Base-by-base conservation (phyloP, 2,329 filamentous ascomycete genomes). In the Calonectria pteridis region DNA sequence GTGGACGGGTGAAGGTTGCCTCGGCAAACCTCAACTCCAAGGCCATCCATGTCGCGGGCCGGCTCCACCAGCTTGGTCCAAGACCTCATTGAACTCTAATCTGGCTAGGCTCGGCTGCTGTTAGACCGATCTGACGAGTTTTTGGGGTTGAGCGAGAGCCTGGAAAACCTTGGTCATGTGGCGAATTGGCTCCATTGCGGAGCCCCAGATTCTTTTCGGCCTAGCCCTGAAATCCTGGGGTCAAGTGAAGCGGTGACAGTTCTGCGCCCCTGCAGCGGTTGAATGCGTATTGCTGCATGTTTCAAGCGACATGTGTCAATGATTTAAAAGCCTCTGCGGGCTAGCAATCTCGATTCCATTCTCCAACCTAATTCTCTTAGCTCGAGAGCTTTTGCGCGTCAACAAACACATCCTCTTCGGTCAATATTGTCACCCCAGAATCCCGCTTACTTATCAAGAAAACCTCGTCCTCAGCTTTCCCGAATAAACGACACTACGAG, bases 101-200 rank as follows among this genome's bases (percentile, higher is more conserved):
- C 29, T 16, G 55, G n/a, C 55, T 62, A 26, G 55, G 55, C 33
- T 62, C 55, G 55, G 55, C 55, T 40, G 23, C 35, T 28, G 33
- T 37, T 62, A 62, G 33, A 62, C 55, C 55, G 55, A 62, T 40
- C 23, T 37, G 55, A 40, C 55, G 55, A 62, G 55, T 28, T 62
- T 40, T 43, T 62, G 33, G 55, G 55, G 55, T 62, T 23, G 37
- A 62, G 35, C 33, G 23, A 28, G 23, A 28, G 23, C 23, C 3
- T 23, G 23, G 23, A 40, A 40, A 37, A 62, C 14, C 55, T 40
- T 62, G 37, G 23, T 18, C n/a, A 16, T 1, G 35, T 37, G 35
- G 35, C 33, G 16, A 40, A 28, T 18, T 62, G 14, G 23, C 35
- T 62, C 33, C n/a, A 40, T 14, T 62, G 55, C 55, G 55, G 55